phyloP scores from a whole-genome alignment of 2,329 filamentous ascomycete species.

The Thielaviopsis ethacetica region DNA sequence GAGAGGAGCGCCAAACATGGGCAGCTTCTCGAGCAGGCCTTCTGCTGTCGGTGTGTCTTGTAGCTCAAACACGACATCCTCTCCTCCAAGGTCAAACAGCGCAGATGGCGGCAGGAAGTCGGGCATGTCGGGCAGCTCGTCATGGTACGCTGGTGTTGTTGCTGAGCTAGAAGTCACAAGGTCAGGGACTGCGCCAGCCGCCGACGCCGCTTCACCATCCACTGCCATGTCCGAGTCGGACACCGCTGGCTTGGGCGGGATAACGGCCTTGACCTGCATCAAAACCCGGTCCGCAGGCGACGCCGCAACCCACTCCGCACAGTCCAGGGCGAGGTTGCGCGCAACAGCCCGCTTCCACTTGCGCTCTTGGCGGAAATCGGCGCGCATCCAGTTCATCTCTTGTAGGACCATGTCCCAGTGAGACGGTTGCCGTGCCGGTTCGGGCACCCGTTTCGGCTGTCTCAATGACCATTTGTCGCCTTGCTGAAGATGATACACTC shows the following conservation, averaged over 20 bases:
- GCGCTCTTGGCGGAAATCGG: slow-evolving; percentile 82
- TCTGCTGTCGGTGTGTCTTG: slow-evolving; percentile 59
- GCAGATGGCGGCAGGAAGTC: slow-evolving; percentile 52
- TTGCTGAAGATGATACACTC: slow-evolving; percentile 82
- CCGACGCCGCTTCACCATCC: slow-evolving; percentile 27
- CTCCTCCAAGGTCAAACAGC: slow-evolving; percentile 66
- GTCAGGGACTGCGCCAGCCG: slow-evolving; percentile 20
- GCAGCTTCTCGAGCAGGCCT: slow-evolving; percentile 63
- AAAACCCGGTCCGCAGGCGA: slow-evolving; percentile 43
- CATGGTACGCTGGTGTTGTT: slow-evolving; percentile 17
- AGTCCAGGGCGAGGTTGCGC: slow-evolving; percentile 64
- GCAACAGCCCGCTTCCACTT: slow-evolving; percentile 84
- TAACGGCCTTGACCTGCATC: slow-evolving; percentile 49
- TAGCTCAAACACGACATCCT: slow-evolving; percentile 67
- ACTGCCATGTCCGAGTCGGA: slow-evolving; percentile 18
- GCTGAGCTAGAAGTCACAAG: slow-evolving; percentile 5
- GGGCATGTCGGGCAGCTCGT: slow-evolving; percentile 21
- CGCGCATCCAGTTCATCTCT: slow-evolving; percentile 97
- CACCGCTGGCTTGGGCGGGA: slow-evolving; percentile 25
- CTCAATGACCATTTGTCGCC: slow-evolving; percentile 84
- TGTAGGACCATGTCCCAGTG: slow-evolving; percentile 79
- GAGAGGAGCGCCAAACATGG: slow-evolving; percentile 55
- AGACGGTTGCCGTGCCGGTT: slow-evolving; percentile 58
- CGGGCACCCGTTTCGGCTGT: slow-evolving; percentile 69
- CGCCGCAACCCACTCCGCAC: slow-evolving; percentile 63